Base-by-base conservation (phyloP, 345 rosid species). In the Streptanthus diversifolius region DNA sequence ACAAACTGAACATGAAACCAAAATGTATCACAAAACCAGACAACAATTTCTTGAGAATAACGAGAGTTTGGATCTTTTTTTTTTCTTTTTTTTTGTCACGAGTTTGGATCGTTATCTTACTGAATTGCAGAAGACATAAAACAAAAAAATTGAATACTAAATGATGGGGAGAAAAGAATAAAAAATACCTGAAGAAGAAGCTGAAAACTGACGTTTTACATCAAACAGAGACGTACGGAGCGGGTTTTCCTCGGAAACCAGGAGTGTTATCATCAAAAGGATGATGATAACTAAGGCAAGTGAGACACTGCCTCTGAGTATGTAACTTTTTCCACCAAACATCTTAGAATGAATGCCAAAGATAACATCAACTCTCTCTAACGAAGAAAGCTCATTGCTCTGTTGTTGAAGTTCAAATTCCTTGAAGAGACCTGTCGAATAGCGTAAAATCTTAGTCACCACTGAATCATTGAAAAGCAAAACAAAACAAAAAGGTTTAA, bases 1-100 rank as follows among this genome's bases (percentile, higher is more conserved):
- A 77, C 97, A 88, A 11, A 48, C 95, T 85, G 86, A 17, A 70
- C 1, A 64, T n/a, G 8, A 71, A 47, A 48, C 18, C 44, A 70
- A 63, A 64, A 53, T 19, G 37, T n/a, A 62, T 49, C 53, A 62
- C 15, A 14, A 36, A 68, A 10, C 27, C 49, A 36, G 13, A 32
- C 35, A n/a, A 49, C 22, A 49, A 11, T 19, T 2, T 51, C 45
- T 19, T 27, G 5, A 58, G 45, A 73, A 5, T 21, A 73, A 44
- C 45, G 0, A 37, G 47, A 35, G 18, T 45, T 35, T 3, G 17
- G 37, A 47, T n/a, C n/a, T n/a, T n/a, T n/a, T n/a, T n/a, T n/a
- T n/a, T n/a, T n/a, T n/a, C n/a, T n/a, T n/a, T n/a, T n/a, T n/a
- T n/a, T n/a, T n/a, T n/a, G n/a, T n/a, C n/a, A n/a, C 29, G 29